Conservation (phyloP, 2,329 filamentous ascomycete species). For the Ambrosiella xylebori region DNA sequence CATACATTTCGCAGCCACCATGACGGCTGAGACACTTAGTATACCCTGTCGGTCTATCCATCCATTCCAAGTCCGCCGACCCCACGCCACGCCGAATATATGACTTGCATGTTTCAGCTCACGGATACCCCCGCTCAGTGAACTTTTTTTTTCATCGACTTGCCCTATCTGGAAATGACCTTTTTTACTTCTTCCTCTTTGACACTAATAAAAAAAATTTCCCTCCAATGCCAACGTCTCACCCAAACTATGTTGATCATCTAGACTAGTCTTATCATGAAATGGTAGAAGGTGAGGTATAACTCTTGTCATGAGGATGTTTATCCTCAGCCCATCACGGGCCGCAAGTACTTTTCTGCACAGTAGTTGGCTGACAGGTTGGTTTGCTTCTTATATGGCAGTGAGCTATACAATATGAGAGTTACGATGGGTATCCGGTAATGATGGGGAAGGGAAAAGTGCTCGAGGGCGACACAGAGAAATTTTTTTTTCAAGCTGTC, state of each 20-base stretch:
- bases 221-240: too few relatives aligned
- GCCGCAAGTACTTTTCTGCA: too few relatives aligned
- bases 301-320: too few relatives aligned
- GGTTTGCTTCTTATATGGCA: too few relatives aligned
- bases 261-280: too few relatives aligned
- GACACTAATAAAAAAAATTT: too few relatives aligned
- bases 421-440: background rate
- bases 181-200: too few relatives aligned
- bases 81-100: background rate
- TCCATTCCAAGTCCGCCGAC: background rate
- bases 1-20: background rate
- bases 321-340: too few relatives aligned
- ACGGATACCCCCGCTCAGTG: background rate
- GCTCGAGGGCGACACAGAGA: background rate
- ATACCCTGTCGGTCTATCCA: background rate
- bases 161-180: background rate
- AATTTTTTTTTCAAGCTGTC: background rate
- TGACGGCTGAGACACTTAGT: background rate
- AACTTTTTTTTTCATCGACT: background rate
- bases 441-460: background rate
- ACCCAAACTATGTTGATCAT: too few relatives aligned
- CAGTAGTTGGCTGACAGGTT: too few relatives aligned
- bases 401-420: too few relatives aligned
- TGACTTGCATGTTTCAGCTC: background rate
- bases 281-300: too few relatives aligned